Evolutionary conservation across 2,329 filamentous ascomycete species (phyloP).

Genomic region (Epichloe sibirici): DNA sequence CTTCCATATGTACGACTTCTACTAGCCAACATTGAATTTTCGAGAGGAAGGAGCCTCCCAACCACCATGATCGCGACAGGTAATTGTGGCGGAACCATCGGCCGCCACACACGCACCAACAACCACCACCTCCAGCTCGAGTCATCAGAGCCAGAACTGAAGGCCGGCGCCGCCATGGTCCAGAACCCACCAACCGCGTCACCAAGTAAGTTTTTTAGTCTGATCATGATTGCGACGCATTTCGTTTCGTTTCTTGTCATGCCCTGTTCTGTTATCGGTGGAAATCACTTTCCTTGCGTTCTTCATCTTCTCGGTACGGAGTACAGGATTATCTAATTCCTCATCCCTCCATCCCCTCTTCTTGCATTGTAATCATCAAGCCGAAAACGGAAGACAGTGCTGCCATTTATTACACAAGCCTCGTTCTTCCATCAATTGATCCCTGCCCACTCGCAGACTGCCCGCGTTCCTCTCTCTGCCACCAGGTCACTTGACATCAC

Average conservation of each 20-base stretch:
- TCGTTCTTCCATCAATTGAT: too few species aligned
- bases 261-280: neutral
- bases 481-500: neutral
- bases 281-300: neutral
- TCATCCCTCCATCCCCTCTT: neutral
- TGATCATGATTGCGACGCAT: neutral
- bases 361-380: neutral
- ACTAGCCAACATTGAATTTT: too few species aligned
- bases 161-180: slow-evolving; percentile 1
- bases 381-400: neutral
- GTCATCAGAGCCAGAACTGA: neutral
- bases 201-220: slow-evolving; percentile 1
- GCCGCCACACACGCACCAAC: slow-evolving; percentile 4
- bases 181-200: slow-evolving; percentile 1
- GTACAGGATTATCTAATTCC: neutral
- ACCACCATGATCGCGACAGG: neutral
- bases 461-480: neutral
- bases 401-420: neutral
- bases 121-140: neutral
- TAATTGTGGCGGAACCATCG: slow-evolving; percentile 4
- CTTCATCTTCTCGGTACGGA: too few species aligned
- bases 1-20: too few species aligned
- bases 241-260: neutral
- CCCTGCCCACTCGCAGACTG: neutral
- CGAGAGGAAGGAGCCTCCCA: neutral